These are phyloP conservation scores for Fragosphaeria purpurea DNA, from an alignment of 2,329 filamentous ascomycete species.

Conservation along the genomic window DNA sequence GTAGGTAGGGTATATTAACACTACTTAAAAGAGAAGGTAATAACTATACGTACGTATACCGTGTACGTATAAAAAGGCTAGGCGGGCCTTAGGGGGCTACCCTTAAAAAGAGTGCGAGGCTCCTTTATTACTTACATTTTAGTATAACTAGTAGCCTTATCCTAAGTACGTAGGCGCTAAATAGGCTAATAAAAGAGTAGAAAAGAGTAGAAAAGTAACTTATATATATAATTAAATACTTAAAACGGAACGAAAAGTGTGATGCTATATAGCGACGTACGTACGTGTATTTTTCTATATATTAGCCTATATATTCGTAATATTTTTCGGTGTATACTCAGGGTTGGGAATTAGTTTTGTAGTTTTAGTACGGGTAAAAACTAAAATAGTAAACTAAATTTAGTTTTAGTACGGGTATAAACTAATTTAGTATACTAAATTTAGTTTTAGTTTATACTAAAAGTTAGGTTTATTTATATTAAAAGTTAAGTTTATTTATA, in stretches of 20 bases:
- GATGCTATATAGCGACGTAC: neutral
- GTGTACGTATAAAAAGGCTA: neutral
- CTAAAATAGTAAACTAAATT: too few species aligned
- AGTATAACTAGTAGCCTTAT: too few species aligned
- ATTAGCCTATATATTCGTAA: too few species aligned
- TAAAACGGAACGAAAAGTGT: slow-evolving; percentile 2
- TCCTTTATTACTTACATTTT: neutral
- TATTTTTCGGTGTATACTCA: neutral
- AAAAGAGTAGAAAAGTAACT: neutral
- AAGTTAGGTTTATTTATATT: neutral
- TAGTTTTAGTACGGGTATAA: too few species aligned
- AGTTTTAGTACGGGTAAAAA: too few species aligned
- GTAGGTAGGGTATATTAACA: too few species aligned
- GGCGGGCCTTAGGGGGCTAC: too few species aligned
- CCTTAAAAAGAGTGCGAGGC: too few species aligned
- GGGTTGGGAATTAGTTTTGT: neutral
- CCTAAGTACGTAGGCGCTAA: too few species aligned
- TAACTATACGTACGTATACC: slow-evolving; percentile 9
- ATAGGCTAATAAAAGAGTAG: neutral
- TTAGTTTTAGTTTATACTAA: neutral
- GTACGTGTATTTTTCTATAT: too few species aligned
- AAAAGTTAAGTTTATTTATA: neutral
- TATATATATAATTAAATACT: slow-evolving; percentile 7
- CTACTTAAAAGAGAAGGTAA: neutral
- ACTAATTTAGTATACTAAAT: neutral